These are phyloP conservation scores for Solanum corneliomulleri DNA, from an alignment of 257 asterid genomes.

Conservation along the genomic window DNA sequence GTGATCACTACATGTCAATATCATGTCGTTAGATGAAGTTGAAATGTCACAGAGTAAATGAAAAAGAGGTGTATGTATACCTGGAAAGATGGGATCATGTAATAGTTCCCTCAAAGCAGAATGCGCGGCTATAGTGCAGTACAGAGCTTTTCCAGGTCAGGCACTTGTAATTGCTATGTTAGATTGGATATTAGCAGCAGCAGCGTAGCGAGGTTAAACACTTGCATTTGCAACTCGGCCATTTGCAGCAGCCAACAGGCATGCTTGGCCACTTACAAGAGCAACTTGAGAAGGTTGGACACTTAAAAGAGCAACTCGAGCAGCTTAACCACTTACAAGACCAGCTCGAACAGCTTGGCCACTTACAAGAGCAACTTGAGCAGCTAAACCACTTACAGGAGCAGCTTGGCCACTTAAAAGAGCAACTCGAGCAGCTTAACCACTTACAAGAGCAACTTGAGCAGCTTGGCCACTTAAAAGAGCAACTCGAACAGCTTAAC, in stretches of 20 bases:
- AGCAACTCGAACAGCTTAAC: not conserved
- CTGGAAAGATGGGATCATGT: not conserved
- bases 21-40: not conserved
- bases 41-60: not conserved
- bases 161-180: not conserved
- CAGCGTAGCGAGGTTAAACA: not conserved
- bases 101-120: not conserved
- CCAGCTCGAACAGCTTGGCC: not conserved
- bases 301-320: not conserved
- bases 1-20: not conserved
- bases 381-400: not conserved
- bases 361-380: not conserved
- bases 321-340: not conserved
- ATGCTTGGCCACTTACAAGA: not conserved
- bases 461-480: not conserved
- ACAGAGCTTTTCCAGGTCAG: not conserved
- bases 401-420: not conserved
- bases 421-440: not conserved
- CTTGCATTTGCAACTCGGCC: not conserved
- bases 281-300: not conserved
- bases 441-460: not conserved
- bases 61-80: not conserved
- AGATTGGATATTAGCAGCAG: not conserved
- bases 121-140: not conserved
- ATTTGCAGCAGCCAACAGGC: not conserved